These are phyloP conservation scores for Acidomyces sp. DNA, from an alignment of 495 filamentous ascomycete genomes.

Conservation along the genomic window DNA sequence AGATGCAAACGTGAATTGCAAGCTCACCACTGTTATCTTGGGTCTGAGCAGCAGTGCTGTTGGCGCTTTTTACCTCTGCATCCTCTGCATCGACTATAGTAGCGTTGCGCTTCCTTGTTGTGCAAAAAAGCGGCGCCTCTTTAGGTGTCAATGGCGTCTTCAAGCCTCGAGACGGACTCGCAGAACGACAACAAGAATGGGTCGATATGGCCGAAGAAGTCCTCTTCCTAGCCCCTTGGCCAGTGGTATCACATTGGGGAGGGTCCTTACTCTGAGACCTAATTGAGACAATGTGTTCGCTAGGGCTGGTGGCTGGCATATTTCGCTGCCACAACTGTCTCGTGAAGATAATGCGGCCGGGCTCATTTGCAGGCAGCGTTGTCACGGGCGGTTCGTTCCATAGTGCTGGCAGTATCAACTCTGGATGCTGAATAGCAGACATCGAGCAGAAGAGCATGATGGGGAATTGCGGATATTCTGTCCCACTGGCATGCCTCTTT, in stretches of 20 bases:
- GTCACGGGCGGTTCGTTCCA: slow-evolving; percentile 1
- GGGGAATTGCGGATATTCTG: slow-evolving; percentile 13
- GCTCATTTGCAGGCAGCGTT: slow-evolving; percentile 7
- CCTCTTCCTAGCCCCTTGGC: slow-evolving; percentile 1
- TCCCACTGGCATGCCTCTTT: slow-evolving; percentile 13
- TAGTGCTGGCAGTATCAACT: not conserved
- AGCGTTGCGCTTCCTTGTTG: slow-evolving; percentile 22
- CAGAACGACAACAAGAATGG: slow-evolving; percentile 8
- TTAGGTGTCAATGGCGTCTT: slow-evolving; percentile 21
- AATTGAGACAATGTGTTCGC: slow-evolving; percentile 10
- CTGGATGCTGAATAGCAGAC: slow-evolving; percentile 9
- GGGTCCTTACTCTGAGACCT: slow-evolving; percentile 14
- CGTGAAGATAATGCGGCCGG: slow-evolving; percentile 17
- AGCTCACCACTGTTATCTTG: slow-evolving; percentile 19
- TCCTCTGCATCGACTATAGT: slow-evolving; percentile 16
- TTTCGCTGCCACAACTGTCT: slow-evolving; percentile 20
- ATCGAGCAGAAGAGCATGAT: slow-evolving; percentile 14
- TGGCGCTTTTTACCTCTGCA: slow-evolving; percentile 10
- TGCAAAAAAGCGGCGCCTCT: slow-evolving; percentile 14
- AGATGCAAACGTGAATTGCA: slow-evolving; percentile 60
- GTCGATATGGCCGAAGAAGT: slow-evolving; percentile 13
- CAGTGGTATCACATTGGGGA: slow-evolving; percentile 1
- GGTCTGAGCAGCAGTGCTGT: slow-evolving; percentile 18
- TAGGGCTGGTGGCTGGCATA: slow-evolving; percentile 13
- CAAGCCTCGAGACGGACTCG: slow-evolving; percentile 6